These are phyloP conservation scores for Pezicula radicicola DNA, from an alignment of 2,329 filamentous ascomycete genomes.

Conservation along the genomic window DNA sequence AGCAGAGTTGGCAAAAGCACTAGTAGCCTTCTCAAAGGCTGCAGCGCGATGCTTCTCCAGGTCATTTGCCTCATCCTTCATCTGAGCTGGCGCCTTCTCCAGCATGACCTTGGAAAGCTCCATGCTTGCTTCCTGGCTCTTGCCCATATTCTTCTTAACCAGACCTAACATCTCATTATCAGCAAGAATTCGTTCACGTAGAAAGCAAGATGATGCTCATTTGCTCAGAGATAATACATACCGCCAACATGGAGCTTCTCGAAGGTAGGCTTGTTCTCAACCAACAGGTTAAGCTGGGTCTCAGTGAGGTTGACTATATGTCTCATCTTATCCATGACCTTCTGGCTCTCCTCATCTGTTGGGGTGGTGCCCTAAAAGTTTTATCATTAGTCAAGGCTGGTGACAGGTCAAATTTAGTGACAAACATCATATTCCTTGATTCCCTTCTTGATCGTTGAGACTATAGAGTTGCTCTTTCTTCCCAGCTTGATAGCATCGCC, in stretches of 20 bases:
- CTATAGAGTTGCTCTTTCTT: constrained; percentile 25
- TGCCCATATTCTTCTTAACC: constrained; percentile 18
- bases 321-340: constrained; percentile 20
- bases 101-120: constrained; percentile 4
- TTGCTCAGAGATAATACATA: not conserved
- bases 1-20: constrained; percentile 14
- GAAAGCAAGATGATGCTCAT: not conserved
- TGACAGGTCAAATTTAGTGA: not conserved
- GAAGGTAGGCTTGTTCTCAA: constrained; percentile 14
- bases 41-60: constrained; percentile 15
- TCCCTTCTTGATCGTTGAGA: constrained; percentile 23
- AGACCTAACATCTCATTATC: constrained; percentile 2
- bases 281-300: constrained; percentile 18
- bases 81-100: constrained; percentile 16
- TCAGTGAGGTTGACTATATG: constrained; percentile 21
- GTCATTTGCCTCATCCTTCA: constrained; percentile 13
- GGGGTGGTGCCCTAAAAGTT: constrained; percentile 8
- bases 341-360: constrained; percentile 16
- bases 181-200: not conserved
- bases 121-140: not conserved
- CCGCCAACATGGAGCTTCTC: constrained; percentile 14
- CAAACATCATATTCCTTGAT: constrained; percentile 24
- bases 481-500: constrained; percentile 25
- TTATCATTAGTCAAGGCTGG: not conserved
- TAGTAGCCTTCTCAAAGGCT: constrained; percentile 16